Evolutionary conservation across 2,329 filamentous ascomycete genomes (phyloP).

Genomic region (Penicillium concentricum): DNA sequence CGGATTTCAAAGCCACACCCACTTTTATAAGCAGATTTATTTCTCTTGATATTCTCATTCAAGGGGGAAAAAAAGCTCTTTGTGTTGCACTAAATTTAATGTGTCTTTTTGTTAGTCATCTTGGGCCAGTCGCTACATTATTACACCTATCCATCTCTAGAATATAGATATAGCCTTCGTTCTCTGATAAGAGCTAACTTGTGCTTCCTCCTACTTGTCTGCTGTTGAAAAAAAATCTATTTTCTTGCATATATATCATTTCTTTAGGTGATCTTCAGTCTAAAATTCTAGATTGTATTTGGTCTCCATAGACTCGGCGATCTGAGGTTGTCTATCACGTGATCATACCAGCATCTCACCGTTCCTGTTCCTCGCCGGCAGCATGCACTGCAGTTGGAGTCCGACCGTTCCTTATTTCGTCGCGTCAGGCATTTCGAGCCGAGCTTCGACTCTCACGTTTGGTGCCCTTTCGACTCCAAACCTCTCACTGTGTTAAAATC

Average conservation of each 20-base stretch:
- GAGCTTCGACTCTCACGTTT: background rate
- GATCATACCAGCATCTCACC: constrained; percentile 13
- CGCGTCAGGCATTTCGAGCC: constrained; percentile 4
- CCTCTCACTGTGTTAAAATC: background rate
- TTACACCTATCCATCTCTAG: background rate
- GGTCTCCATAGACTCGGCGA: background rate
- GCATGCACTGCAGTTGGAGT: constrained; percentile 2
- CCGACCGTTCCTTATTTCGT: constrained; percentile 6
- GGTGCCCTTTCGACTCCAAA: background rate
- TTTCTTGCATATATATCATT: background rate
- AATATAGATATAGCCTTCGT: background rate
- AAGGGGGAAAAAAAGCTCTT: background rate
- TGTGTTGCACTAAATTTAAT: no score
- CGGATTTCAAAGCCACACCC: background rate
- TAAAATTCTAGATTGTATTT: background rate
- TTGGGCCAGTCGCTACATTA: background rate
- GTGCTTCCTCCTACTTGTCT: background rate
- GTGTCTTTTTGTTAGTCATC: no score
- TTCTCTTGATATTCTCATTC: background rate
- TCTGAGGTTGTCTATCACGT: constrained; percentile 9
- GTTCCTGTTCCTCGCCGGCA: constrained; percentile 10
- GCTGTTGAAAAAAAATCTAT: background rate
- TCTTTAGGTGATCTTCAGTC: background rate
- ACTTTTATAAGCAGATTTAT: background rate
- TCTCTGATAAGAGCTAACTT: background rate